Conservation (phyloP, 2,329 filamentous ascomycete species). For the Cryphonectria japonica region DNA sequence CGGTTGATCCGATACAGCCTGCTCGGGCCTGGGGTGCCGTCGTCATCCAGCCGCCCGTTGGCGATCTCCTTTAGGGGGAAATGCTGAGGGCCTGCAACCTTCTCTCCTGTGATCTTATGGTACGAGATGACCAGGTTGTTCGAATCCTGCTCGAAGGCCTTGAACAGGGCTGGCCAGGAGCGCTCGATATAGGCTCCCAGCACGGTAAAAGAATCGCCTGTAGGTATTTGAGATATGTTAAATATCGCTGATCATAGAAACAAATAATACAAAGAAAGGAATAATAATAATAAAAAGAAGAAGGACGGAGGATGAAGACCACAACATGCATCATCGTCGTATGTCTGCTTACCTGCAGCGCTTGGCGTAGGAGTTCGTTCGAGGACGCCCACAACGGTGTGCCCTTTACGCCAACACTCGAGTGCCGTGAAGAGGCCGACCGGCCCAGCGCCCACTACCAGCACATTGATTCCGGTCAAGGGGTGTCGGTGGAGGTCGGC, state of each 20-base stretch:
- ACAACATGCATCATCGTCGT: too few relatives aligned
- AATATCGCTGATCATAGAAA: too few relatives aligned
- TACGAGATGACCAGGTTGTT: conserved; percentile 31
- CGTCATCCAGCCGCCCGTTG: background rate
- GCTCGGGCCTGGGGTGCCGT: conserved; percentile 4
- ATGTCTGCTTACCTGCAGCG: conserved; percentile 14
- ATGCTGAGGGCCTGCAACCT: conserved; percentile 28
- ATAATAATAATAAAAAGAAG: background rate
- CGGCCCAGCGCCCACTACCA: conserved; percentile 27
- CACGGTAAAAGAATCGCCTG: conserved; percentile 34
- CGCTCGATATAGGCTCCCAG: conserved; percentile 29
- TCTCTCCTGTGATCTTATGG: conserved; percentile 33
- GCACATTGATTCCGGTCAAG: conserved; percentile 21
- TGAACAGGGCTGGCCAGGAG: conserved; percentile 30
- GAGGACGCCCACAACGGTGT: conserved; percentile 21
- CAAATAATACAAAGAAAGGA: too few relatives aligned
- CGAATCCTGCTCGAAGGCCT: conserved; percentile 19
- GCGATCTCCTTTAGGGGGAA: conserved; percentile 27
- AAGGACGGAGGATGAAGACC: too few relatives aligned
- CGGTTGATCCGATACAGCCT: conserved; percentile 21
- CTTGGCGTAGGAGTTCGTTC: conserved; percentile 17
- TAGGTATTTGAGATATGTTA: background rate
- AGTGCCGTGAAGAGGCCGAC: conserved; percentile 26
- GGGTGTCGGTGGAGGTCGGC: conserved; percentile 11
- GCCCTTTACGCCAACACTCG: conserved; percentile 31